Evolutionary conservation across 1,284 basidiomycete genomes (phyloP).

Genomic region (Ceratobasidium sp.): DNA sequence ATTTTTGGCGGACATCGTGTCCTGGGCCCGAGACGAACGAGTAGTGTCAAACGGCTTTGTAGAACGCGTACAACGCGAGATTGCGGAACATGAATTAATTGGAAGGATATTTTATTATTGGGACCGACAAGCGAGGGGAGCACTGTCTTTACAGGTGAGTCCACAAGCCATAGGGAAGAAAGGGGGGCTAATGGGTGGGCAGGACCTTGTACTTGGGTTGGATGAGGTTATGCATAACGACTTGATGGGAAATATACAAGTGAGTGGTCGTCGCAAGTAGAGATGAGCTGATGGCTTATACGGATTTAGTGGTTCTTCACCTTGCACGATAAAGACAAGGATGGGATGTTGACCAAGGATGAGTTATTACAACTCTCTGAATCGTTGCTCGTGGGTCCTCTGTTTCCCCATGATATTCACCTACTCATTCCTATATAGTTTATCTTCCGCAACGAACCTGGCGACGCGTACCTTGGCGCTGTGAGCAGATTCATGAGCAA

Average conservation of each 20-base stretch:
- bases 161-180: background rate
- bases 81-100: slow-evolving; percentile 86
- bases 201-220: slow-evolving; percentile 92
- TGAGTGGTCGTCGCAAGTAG: background rate
- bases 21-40: slow-evolving; percentile 97
- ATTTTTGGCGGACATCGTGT: slow-evolving; percentile 93
- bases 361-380: slow-evolving; percentile 83
- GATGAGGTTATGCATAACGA: slow-evolving; percentile 96
- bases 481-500: slow-evolving; percentile 97
- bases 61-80: slow-evolving; percentile 83
- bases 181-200: slow-evolving; percentile 33
- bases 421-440: slow-evolving; percentile 66
- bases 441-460: slow-evolving; percentile 97
- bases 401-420: slow-evolving; percentile 7
- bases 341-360: slow-evolving; percentile 86
- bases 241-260: slow-evolving; percentile 92
- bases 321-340: slow-evolving; percentile 95
- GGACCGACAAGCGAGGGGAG: slow-evolving; percentile 84
- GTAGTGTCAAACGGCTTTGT: slow-evolving; percentile 89
- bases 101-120: slow-evolving; percentile 90
- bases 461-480: slow-evolving; percentile 95
- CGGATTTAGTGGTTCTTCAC: slow-evolving; percentile 92
- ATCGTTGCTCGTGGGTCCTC: slow-evolving; percentile 80
- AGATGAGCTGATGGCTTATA: background rate
- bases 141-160: slow-evolving; percentile 84